Base-by-base conservation (phyloP, 805 yeast genomes). In the Candida endomychidarum region DNA sequence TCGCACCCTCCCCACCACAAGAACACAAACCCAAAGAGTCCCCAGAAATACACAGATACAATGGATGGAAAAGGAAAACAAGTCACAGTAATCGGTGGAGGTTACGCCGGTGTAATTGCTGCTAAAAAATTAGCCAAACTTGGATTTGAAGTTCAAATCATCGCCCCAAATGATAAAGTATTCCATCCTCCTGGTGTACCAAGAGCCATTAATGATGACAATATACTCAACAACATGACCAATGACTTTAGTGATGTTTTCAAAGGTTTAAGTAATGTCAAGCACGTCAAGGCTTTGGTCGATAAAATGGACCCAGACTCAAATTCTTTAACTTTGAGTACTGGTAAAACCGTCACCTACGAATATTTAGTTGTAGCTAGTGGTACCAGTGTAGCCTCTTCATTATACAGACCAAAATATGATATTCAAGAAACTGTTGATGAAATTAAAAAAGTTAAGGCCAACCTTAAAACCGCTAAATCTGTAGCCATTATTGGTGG, bases 401-500 rank as follows among this genome's bases (percentile, higher is more conserved):
- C 56, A 8, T 57, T 57, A 2, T 58, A 58, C 48, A 65, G 62
- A 45, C 50, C 58, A 38, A 50, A 52, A 36, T 50, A 49, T 6
- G 41, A 47, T 25, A 47, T 27, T 41, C 44, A 42, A 21, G 31
- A 24, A 32, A 45, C 12, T 40, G 56, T 7, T 50, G 51, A 4
- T 22, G 60, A 20, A 30, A 50, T 37, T 35, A 46, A 20, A n/a
- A 21, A 11, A 1, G 45, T 60, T 15, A 27, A 45, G 22, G 18
- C 37, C 8, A 27, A 46, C 20, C 40, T 62, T 16, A 45, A 48
- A 30, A 9, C 39, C 2, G 60, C 70, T 7, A 47, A 51, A 19
- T 38, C 49, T 8, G 57, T 67, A 14, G 72, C 70, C 1, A 47
- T 68, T 4, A 32, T 68, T n/a, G 74, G 71, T 3, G 71, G 63